A percentile compares a stretch with the other conserved stretches of the same genome.
phyloP scores from a whole-genome alignment of 2,329 filamentous ascomycete species.

The Claviceps sorghi region DNA sequence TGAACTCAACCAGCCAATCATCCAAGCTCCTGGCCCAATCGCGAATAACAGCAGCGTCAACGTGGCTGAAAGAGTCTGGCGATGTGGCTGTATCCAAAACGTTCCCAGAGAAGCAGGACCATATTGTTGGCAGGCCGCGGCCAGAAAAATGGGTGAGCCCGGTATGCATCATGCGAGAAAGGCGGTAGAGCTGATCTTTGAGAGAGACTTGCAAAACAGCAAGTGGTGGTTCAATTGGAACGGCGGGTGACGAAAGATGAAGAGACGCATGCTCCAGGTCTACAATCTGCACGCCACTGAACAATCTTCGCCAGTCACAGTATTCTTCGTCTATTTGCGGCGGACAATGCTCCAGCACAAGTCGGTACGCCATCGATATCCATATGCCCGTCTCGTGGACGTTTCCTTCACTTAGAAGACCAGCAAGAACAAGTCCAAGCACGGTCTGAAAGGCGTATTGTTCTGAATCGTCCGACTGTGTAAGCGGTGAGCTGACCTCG shows the following conservation, averaged over 20 bases:
- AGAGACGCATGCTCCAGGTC: slow-evolving; percentile 28
- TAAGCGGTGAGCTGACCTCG: slow-evolving; percentile 13
- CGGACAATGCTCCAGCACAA: slow-evolving; percentile 27
- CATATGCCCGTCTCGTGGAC: slow-evolving; percentile 27
- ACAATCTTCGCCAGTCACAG: slow-evolving; percentile 25
- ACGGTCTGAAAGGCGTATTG: slow-evolving; percentile 29
- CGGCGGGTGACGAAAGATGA: slow-evolving; percentile 25
- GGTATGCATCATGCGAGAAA: slow-evolving; percentile 30
- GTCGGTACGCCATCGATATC: slow-evolving; percentile 27
- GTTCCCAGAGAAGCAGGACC: slow-evolving; percentile 23
- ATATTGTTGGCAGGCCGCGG: slow-evolving; percentile 26
- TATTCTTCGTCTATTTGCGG: slow-evolving; percentile 21
- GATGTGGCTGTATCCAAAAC: slow-evolving; percentile 8
- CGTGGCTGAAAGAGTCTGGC: slow-evolving; percentile 20
- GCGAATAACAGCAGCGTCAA: slow-evolving; percentile 25
- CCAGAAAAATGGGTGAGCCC: slow-evolving; percentile 28
- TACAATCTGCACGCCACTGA: slow-evolving; percentile 25
- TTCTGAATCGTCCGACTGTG: slow-evolving; percentile 14
- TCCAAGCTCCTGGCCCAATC: slow-evolving; percentile 28
- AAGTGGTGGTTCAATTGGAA: slow-evolving; percentile 25
- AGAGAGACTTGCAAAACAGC: slow-evolving; percentile 21
- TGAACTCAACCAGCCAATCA: slow-evolving; percentile 27
- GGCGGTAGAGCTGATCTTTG: slow-evolving; percentile 25
- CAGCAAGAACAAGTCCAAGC: slow-evolving; percentile 26
- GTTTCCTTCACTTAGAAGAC: slow-evolving; percentile 26